A percentile compares a stretch with the other conserved stretches of the same genome.
Conservation (phyloP, 73 alveolate species). For the Paramecium pentaurelia region DNA sequence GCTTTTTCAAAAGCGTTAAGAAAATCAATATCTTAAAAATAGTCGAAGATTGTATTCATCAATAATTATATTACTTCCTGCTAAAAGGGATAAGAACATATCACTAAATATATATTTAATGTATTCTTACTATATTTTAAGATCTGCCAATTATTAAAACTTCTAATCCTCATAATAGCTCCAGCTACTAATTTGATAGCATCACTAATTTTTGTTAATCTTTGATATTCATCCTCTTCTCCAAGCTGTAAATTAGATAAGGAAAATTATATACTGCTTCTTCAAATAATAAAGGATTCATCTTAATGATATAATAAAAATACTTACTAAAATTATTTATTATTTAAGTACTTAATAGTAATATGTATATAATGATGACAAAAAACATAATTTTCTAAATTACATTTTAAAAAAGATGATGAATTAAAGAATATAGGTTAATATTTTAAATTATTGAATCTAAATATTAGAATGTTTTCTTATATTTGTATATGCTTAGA, state of each 20-base stretch:
- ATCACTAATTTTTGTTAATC: slow-evolving; percentile 5
- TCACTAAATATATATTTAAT: background rate
- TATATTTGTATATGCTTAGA: too few relatives aligned
- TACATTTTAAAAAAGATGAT: too few relatives aligned
- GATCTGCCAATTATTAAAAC: background rate
- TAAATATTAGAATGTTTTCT: too few relatives aligned
- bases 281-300: background rate
- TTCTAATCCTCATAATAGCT: background rate
- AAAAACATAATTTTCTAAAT: too few relatives aligned
- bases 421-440: too few relatives aligned
- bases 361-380: too few relatives aligned
- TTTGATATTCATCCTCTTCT: slow-evolving; percentile 34
- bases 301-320: background rate
- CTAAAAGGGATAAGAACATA: slow-evolving; percentile 5
- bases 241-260: background rate
- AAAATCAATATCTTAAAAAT: background rate
- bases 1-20: background rate
- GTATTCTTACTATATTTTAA: background rate
- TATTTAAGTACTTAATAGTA: background rate
- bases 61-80: background rate
- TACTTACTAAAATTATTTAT: background rate
- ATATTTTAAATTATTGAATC: too few relatives aligned
- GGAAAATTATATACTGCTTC: background rate
- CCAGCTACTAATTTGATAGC: background rate
- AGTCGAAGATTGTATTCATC: background rate